A percentile compares a stretch with the other conserved stretches of the same genome.
phyloP scores from a whole-genome alignment of 2,329 filamentous ascomycete genomes.

The Ophiostoma piceae region DNA sequence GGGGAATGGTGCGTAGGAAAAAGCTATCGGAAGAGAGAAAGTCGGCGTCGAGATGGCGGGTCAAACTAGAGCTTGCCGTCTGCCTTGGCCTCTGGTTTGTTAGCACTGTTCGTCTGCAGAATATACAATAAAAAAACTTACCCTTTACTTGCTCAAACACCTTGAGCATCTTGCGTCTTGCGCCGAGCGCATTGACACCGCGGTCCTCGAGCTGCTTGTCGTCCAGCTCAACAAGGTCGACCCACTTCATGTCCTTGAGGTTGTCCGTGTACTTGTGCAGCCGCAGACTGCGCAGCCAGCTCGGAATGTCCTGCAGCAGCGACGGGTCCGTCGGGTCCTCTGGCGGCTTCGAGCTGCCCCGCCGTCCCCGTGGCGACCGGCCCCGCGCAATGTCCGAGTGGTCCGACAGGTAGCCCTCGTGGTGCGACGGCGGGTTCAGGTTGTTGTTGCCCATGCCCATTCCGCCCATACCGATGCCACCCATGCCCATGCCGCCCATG shows the following conservation, averaged over 20 bases:
- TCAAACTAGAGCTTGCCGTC: constrained; percentile 58
- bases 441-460: constrained; percentile 6
- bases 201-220: constrained; percentile 89
- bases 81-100: constrained; percentile 58
- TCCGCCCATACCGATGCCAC: constrained; percentile 1
- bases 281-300: constrained; percentile 88
- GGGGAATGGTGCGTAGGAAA: not conserved
- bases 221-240: constrained; percentile 82
- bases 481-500: constrained; percentile 40
- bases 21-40: not conserved
- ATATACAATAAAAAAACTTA: constrained; percentile 35
- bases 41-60: not conserved
- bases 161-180: constrained; percentile 96
- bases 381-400: constrained; percentile 88
- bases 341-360: constrained; percentile 93
- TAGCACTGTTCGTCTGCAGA: not conserved
- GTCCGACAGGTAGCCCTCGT: constrained; percentile 87
- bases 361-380: constrained; percentile 82
- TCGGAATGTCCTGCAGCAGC: constrained; percentile 89
- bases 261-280: constrained; percentile 99
- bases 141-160: constrained; percentile 95
- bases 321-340: constrained; percentile 92
- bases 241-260: constrained; percentile 95
- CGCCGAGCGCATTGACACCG: constrained; percentile 91
- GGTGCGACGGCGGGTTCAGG: constrained; percentile 30